Conservation (phyloP, 2,329 filamentous ascomycete genomes). For the Trichoderma sp. region DNA sequence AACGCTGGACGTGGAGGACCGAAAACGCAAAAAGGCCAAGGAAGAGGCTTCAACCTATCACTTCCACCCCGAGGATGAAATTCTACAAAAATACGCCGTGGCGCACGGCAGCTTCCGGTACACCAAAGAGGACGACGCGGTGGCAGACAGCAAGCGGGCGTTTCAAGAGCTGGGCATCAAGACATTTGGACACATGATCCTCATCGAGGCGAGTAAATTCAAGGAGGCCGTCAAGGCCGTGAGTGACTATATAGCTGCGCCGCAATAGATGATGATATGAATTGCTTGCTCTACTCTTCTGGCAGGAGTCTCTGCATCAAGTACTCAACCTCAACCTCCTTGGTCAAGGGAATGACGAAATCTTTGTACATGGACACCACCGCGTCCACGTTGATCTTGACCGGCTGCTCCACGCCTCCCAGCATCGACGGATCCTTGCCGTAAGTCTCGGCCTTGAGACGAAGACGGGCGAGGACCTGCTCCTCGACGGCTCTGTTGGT, state of each 20-base stretch:
- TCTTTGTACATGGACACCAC: conserved; percentile 88
- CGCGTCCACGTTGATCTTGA: conserved; percentile 89
- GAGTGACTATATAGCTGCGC: conserved; percentile 65
- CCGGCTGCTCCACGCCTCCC: conserved; percentile 51
- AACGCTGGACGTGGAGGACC: conserved; percentile 63
- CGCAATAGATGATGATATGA: conserved; percentile 35
- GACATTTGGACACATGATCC: conserved; percentile 77
- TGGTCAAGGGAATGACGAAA: conserved; percentile 95
- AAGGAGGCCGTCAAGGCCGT: conserved; percentile 72
- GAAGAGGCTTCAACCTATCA: conserved; percentile 67
- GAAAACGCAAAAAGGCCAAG: conserved; percentile 63
- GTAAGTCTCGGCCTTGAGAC: conserved; percentile 89
- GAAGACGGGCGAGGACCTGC: conserved; percentile 82
- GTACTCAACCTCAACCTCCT: conserved; percentile 97
- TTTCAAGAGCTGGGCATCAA: conserved; percentile 92
- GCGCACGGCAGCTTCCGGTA: conserved; percentile 72
- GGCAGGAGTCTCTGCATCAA: conserved; percentile 82
- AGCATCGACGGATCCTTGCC: conserved; percentile 78
- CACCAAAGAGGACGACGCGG: conserved; percentile 74
- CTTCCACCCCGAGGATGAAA: conserved; percentile 95
- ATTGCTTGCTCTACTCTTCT: not conserved
- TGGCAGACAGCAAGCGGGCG: conserved; percentile 86
- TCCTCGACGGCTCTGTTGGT: conserved; percentile 86
- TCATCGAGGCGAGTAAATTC: conserved; percentile 80
- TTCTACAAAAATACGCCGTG: conserved; percentile 71